phyloP scores from a whole-genome alignment of 2,329 filamentous ascomycete genomes.

The Blumeria hordei region DNA sequence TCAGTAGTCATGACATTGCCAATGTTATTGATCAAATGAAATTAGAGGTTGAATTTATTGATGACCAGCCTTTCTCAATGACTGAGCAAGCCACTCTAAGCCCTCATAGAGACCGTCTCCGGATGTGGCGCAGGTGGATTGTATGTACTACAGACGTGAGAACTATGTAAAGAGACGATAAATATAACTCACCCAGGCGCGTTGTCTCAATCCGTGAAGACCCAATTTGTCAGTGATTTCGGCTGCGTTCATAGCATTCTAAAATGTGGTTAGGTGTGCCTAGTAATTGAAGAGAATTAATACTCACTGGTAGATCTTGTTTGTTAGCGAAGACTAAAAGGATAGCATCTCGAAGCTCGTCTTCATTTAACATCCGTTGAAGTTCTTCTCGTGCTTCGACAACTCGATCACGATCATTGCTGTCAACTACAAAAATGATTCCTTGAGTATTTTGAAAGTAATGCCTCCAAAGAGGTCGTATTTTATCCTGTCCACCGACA shows the following conservation, averaged over 20 bases:
- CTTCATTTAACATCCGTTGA: constrained; percentile 95
- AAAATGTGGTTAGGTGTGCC: constrained; percentile 4
- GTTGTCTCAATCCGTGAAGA: constrained; percentile 95
- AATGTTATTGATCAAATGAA: not conserved
- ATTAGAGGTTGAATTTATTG: constrained; percentile 21
- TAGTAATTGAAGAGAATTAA: not conserved
- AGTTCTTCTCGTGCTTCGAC: constrained; percentile 92
- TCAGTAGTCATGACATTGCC: constrained; percentile 9
- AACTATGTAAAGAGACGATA: not conserved
- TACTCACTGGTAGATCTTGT: constrained; percentile 87
- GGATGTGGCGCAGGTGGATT: constrained; percentile 97
- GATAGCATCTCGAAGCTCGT: constrained; percentile 92
- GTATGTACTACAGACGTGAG: constrained; percentile 51
- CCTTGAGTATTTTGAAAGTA: constrained; percentile 99
- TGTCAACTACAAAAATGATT: constrained; percentile 99
- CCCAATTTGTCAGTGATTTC: constrained; percentile 99
- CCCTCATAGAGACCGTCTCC: constrained; percentile 99
- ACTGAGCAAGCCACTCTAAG: constrained; percentile 77
- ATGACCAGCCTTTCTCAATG: constrained; percentile 51
- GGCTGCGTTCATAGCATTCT: constrained; percentile 99
- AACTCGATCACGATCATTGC: constrained; percentile 94
- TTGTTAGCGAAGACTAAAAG: constrained; percentile 98
- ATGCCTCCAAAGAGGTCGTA: constrained; percentile 95
- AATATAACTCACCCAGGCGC: constrained; percentile 66
- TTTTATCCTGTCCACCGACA: constrained; percentile 99